Conservation (phyloP, 345 rosid genomes). For the Diplotaxis tenuifolia region DNA sequence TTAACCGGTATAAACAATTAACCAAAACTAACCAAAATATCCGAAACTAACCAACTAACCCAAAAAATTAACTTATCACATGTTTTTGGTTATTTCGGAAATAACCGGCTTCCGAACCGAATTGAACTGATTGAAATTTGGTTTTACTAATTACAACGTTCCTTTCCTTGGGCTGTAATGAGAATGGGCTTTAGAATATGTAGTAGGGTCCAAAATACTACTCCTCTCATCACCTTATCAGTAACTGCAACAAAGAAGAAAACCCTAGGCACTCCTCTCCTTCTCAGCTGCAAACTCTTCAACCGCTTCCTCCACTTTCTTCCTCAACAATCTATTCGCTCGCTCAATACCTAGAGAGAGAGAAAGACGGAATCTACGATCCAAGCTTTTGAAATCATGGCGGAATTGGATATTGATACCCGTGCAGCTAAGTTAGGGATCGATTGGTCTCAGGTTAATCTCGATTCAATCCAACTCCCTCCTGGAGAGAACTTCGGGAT, state of each 20-base stretch:
- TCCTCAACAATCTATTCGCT: background rate
- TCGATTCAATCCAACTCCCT: conserved; percentile 62
- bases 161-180: background rate
- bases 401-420: conserved; percentile 48
- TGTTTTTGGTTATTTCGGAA: too few relatives aligned
- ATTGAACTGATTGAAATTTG: too few relatives aligned
- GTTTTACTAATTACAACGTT: too few relatives aligned
- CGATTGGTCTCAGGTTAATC: conserved; percentile 53
- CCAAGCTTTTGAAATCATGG: conserved; percentile 44
- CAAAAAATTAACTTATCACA: too few relatives aligned
- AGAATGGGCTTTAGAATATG: background rate
- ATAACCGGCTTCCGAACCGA: too few relatives aligned
- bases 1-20: too few relatives aligned
- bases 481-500: conserved; percentile 64
- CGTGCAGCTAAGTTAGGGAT: conserved; percentile 56
- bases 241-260: background rate
- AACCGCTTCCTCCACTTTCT: too few relatives aligned
- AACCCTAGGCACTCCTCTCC: conserved; percentile 17
- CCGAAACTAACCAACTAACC: too few relatives aligned
- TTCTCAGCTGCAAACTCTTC: background rate
- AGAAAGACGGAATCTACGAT: background rate
- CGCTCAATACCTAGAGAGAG: too few relatives aligned
- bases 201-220: background rate
- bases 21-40: too few relatives aligned
- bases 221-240: background rate